Conservation (phyloP, 139 green algal genomes). For the Mesotaenium endlicherianum region DNA sequence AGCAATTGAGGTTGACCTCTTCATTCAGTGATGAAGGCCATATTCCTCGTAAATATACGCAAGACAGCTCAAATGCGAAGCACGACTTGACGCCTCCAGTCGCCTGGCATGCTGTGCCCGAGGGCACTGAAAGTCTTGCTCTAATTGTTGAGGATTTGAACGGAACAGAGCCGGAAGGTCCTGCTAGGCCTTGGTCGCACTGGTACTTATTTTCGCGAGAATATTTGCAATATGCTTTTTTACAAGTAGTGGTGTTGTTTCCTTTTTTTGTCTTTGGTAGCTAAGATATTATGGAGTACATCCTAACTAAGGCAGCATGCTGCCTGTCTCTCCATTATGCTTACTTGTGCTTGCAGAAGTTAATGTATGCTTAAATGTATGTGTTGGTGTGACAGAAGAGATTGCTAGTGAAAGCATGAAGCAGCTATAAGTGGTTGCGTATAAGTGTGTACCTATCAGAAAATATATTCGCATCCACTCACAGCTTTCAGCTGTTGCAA, state of each 20-base stretch:
- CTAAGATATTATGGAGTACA: no score
- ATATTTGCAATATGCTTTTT: background rate
- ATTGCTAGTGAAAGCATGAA: no score
- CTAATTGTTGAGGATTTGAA: constrained; percentile 35
- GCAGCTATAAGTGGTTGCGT: no score
- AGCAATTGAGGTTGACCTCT: no score
- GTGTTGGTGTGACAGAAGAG: no score
- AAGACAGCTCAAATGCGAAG: constrained; percentile 2
- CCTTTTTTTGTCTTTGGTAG: background rate
- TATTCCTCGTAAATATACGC: constrained; percentile 34
- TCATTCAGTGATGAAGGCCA: constrained; percentile 31
- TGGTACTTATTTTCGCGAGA: constrained; percentile 14
- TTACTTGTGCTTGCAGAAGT: no score
- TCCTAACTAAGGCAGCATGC: no score
- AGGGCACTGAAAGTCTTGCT: constrained; percentile 38
- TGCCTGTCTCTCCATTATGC: no score
- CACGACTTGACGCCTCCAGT: constrained; percentile 28
- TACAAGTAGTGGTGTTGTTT: background rate
- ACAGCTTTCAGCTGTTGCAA: no score
- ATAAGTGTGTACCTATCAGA: no score
- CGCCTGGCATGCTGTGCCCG: constrained; percentile 20
- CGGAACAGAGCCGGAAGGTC: constrained; percentile 23
- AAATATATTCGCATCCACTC: no score
- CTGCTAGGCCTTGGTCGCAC: constrained; percentile 7
- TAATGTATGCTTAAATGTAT: no score